Conservation (phyloP, 208 protist species). For the Leishmania lainsoni region DNA sequence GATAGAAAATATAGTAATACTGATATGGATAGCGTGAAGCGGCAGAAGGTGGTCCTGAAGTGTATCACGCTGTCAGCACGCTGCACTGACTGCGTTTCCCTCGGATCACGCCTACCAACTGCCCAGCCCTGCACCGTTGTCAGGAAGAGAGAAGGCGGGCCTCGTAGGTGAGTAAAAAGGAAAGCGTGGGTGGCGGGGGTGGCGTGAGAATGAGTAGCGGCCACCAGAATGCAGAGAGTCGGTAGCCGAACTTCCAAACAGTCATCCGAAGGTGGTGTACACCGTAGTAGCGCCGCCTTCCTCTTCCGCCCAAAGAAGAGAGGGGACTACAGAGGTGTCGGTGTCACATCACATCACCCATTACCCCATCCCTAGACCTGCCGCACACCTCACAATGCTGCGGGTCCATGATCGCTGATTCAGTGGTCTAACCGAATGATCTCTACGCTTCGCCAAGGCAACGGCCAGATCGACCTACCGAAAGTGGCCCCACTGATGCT, state of each 20-base stretch:
- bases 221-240: not conserved
- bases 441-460: not conserved
- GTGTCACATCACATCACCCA: no score
- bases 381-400: no score
- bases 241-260: not conserved
- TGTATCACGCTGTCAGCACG: not conserved
- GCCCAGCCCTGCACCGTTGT: not conserved
- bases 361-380: no score
- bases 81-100: not conserved
- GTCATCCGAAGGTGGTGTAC: not conserved
- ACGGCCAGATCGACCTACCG: not conserved
- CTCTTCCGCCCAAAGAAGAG: not conserved
- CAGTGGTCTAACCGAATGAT: not conserved
- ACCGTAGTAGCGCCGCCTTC: not conserved
- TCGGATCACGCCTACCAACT: not conserved
- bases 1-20: no score
- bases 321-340: not conserved
- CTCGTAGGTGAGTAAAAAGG: not conserved
- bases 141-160: not conserved
- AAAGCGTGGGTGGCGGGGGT: not conserved
- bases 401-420: no score
- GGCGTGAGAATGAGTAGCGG: no score
- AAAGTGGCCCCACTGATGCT: not conserved
- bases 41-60: not conserved
- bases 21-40: no score